Evolutionary conservation across 2,329 filamentous ascomycete species (phyloP).

Genomic region (Clonostachys byssicola): DNA sequence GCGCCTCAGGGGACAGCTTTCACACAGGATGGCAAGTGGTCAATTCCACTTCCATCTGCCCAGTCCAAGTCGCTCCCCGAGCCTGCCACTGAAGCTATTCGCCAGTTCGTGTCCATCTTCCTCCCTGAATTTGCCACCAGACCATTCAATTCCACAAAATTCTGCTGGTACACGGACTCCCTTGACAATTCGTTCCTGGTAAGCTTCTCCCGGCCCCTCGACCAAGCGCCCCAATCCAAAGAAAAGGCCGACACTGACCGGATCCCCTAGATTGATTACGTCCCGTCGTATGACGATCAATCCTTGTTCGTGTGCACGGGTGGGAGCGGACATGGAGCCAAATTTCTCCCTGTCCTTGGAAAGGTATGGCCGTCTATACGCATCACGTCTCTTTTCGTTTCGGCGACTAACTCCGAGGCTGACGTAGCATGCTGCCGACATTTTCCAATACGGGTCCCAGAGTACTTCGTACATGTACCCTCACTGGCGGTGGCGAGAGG

Average conservation of each 20-base stretch:
- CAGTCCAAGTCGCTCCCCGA: slow-evolving; percentile 5
- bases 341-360: slow-evolving; percentile 26
- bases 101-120: slow-evolving; percentile 12
- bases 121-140: slow-evolving; percentile 15
- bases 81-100: slow-evolving; percentile 12
- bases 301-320: slow-evolving; percentile 26
- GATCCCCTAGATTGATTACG: slow-evolving; percentile 18
- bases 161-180: slow-evolving; percentile 27
- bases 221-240: neutral
- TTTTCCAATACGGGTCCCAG: slow-evolving; percentile 15
- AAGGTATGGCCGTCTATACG: slow-evolving; percentile 9
- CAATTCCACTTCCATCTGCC: slow-evolving; percentile 15
- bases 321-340: slow-evolving; percentile 27
- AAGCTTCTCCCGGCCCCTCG: neutral
- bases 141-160: slow-evolving; percentile 16
- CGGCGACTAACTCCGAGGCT: neutral
- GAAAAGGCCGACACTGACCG: neutral
- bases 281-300: slow-evolving; percentile 17
- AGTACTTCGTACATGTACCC: slow-evolving; percentile 19
- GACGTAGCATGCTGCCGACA: slow-evolving; percentile 21
- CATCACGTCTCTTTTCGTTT: neutral
- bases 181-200: slow-evolving; percentile 24
- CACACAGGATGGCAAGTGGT: slow-evolving; percentile 21
- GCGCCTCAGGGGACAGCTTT: slow-evolving; percentile 17
- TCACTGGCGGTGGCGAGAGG: slow-evolving; percentile 21